Percentiles rank a stretch among this genome's conserved stretches.
phyloP scores from a whole-genome alignment of 2,329 filamentous ascomycete species.

The Colletotrichum sublineola region DNA sequence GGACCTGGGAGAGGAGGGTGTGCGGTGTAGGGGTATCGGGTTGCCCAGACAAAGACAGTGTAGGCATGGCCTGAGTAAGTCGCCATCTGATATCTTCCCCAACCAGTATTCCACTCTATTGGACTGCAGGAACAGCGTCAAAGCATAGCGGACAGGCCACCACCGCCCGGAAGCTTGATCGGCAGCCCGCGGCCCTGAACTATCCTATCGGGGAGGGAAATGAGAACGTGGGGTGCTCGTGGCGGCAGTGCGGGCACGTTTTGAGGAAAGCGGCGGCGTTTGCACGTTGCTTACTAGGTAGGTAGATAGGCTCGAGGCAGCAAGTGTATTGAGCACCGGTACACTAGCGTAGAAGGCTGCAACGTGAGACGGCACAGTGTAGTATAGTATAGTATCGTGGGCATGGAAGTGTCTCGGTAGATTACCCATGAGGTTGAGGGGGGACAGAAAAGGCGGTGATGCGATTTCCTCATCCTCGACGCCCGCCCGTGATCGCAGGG shows the following conservation, averaged over 20 bases:
- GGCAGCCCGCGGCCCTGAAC: neutral
- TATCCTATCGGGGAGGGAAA: neutral
- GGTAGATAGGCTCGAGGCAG: neutral
- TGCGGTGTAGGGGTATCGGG: neutral
- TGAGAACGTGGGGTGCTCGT: constrained; percentile 22
- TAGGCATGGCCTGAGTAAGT: constrained; percentile 17
- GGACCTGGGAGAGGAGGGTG: neutral
- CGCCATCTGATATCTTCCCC: constrained; percentile 33
- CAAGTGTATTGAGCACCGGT: neutral
- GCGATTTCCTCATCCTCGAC: neutral
- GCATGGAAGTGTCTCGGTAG: neutral
- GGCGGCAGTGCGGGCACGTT: neutral
- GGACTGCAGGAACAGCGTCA: constrained; percentile 16
- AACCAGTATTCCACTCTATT: constrained; percentile 9
- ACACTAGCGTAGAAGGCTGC: neutral
- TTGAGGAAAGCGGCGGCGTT: neutral
- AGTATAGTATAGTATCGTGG: no score
- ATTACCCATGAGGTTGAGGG: constrained; percentile 2
- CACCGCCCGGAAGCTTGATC: constrained; percentile 11
- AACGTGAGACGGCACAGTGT: constrained; percentile 3
- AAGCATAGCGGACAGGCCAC: neutral
- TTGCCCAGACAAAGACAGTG: neutral
- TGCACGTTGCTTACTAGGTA: neutral
- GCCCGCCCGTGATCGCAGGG: neutral
- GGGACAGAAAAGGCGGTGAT: constrained; percentile 37